Evolutionary conservation across 257 asterid genomes (phyloP).

Genomic region (Solanum tarapatanum): DNA sequence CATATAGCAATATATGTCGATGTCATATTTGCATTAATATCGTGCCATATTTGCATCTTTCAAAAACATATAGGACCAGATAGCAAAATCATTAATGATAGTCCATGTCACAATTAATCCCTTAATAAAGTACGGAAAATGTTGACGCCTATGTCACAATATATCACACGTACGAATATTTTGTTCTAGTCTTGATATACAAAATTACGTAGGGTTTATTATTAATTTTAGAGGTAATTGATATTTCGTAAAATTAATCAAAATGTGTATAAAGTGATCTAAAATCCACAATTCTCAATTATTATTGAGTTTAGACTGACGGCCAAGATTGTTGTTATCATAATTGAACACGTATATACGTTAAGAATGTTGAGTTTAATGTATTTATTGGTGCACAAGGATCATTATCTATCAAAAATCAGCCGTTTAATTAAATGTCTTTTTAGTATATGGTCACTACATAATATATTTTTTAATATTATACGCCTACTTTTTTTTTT

Average conservation of each 20-base stretch:
- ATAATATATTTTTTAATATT: conserved; percentile 9
- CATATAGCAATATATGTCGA: background rate
- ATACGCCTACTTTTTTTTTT: conserved; percentile 16
- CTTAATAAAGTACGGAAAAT: background rate
- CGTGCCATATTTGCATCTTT: background rate
- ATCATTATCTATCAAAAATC: conserved; percentile 31
- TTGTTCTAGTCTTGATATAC: too few species aligned
- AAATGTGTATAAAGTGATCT: background rate
- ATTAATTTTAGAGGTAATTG: too few species aligned
- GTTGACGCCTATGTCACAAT: background rate
- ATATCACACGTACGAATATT: background rate
- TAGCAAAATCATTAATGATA: background rate
- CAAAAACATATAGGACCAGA: background rate
- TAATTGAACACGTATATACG: conserved; percentile 16
- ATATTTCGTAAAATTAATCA: too few species aligned
- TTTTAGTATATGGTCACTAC: background rate
- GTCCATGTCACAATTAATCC: background rate
- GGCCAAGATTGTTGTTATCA: conserved; percentile 9
- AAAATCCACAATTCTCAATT: background rate
- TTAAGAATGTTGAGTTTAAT: background rate
- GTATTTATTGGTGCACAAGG: conserved; percentile 7
- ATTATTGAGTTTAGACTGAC: background rate
- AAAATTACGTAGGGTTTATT: fast-evolving
- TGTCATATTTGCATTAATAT: background rate
- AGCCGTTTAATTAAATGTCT: conserved; percentile 6